Conservation (phyloP, 805 yeast species). For the Wickerhamomyces queroliae region DNA sequence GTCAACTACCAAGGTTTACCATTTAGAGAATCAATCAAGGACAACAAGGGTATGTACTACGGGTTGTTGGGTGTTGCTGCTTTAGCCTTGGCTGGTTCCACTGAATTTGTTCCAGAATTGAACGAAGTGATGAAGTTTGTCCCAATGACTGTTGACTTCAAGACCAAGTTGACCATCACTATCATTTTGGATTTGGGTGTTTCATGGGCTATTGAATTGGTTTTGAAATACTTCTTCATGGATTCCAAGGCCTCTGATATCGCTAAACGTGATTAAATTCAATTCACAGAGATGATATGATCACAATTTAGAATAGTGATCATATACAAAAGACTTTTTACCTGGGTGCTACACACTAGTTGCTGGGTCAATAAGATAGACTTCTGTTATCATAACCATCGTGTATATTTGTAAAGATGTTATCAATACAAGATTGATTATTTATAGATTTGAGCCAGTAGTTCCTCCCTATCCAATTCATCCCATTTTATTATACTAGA, state of each 20-base stretch:
- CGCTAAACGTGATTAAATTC: constrained; percentile 38
- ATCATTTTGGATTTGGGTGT: constrained; percentile 72
- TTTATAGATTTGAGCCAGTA: neutral
- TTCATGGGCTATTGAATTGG: constrained; percentile 71
- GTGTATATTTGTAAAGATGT: neutral
- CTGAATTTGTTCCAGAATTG: constrained; percentile 91
- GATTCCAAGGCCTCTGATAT: constrained; percentile 91
- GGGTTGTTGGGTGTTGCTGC: constrained; percentile 90
- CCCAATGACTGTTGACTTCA: constrained; percentile 72
- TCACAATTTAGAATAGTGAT: too few relatives aligned
- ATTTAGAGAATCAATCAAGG: constrained; percentile 83
- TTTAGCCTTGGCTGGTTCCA: constrained; percentile 84
- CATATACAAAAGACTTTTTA: too few relatives aligned
- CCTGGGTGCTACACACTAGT: too few relatives aligned
- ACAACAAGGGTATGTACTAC: constrained; percentile 94
- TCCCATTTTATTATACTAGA: neutral
- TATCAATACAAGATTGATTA: neutral
- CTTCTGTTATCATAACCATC: neutral
- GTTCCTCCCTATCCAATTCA: neutral
- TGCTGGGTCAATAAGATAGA: too few relatives aligned
- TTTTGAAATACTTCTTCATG: constrained; percentile 81
- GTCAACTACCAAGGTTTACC: constrained; percentile 98
- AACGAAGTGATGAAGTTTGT: constrained; percentile 91
- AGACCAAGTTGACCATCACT: constrained; percentile 65
- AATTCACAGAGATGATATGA: too few relatives aligned